Conservation (phyloP, 495 filamentous ascomycete species). For the Neurospora sublineolata region DNA sequence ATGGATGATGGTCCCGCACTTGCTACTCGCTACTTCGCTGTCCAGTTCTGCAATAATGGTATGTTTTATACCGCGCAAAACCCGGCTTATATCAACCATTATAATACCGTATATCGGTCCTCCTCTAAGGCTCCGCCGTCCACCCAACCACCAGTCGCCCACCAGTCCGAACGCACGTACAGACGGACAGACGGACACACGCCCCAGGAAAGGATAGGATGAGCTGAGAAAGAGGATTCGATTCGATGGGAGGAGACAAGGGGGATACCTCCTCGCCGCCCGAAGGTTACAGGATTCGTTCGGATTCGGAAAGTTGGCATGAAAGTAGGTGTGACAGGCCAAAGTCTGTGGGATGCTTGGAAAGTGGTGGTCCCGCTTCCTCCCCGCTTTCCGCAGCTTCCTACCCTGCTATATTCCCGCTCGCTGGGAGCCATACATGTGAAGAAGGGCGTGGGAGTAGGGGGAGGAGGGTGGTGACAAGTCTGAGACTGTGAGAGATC, state of each 20-base stretch:
- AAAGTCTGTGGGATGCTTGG: neutral
- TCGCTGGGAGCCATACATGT: neutral
- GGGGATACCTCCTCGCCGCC: neutral
- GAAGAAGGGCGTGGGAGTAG: neutral
- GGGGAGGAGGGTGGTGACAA: neutral
- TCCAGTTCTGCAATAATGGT: slow-evolving; percentile 8
- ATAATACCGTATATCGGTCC: slow-evolving; percentile 9
- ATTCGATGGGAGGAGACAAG: neutral
- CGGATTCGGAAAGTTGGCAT: neutral
- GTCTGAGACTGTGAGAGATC: neutral
- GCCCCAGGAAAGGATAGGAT: neutral
- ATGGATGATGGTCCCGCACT: neutral
- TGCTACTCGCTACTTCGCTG: neutral
- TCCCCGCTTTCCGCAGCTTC: neutral
- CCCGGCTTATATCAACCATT: slow-evolving; percentile 11
- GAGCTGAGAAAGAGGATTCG: neutral
- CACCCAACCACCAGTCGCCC: slow-evolving; percentile 1
- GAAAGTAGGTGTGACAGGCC: neutral
- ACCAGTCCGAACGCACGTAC: neutral
- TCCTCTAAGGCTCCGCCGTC: slow-evolving; percentile 3
- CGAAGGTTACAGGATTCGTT: neutral
- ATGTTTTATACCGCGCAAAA: slow-evolving; percentile 9
- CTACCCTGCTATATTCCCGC: neutral
- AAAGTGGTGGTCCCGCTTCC: neutral
- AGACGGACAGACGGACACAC: neutral